Conservation (phyloP, 495 filamentous ascomycete genomes). For the Neurospora sp. region DNA sequence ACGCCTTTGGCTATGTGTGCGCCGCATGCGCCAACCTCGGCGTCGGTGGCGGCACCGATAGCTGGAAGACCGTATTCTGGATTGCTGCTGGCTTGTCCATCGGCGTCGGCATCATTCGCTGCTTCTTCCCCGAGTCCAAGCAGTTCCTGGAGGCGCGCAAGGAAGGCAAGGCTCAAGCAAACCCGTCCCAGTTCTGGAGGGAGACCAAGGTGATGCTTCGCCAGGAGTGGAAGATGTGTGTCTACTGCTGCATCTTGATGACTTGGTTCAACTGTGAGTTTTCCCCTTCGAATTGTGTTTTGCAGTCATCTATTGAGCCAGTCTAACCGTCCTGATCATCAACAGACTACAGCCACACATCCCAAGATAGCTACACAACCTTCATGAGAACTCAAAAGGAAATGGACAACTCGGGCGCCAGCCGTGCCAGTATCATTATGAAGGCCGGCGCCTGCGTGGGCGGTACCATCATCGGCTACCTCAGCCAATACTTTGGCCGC, state of each 20-base stretch:
- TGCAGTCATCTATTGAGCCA: not conserved
- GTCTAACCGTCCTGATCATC: not conserved
- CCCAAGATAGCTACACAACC: conserved; percentile 69
- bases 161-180: conserved; percentile 36
- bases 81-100: conserved; percentile 49
- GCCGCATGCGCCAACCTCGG: conserved; percentile 62
- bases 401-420: conserved; percentile 47
- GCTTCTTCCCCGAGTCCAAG: conserved; percentile 58
- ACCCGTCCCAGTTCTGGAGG: conserved; percentile 45
- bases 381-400: conserved; percentile 62
- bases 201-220: conserved; percentile 53
- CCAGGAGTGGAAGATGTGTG: conserved; percentile 59
- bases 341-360: conserved; percentile 55
- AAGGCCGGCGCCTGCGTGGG: conserved; percentile 67
- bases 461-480: conserved; percentile 60
- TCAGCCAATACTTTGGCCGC: conserved; percentile 62
- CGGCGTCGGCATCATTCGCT: conserved; percentile 51
- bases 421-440: conserved; percentile 62
- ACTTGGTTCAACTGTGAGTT: conserved; percentile 46
- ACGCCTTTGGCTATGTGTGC: conserved; percentile 64
- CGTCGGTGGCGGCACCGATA: conserved; percentile 45
- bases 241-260: conserved; percentile 66
- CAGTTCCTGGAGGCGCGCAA: conserved; percentile 58
- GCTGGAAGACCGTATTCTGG: conserved; percentile 58
- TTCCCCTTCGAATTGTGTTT: too few relatives aligned